phyloP scores from a whole-genome alignment of 306 rosid genomes.

The Lathyrus aphaca region DNA sequence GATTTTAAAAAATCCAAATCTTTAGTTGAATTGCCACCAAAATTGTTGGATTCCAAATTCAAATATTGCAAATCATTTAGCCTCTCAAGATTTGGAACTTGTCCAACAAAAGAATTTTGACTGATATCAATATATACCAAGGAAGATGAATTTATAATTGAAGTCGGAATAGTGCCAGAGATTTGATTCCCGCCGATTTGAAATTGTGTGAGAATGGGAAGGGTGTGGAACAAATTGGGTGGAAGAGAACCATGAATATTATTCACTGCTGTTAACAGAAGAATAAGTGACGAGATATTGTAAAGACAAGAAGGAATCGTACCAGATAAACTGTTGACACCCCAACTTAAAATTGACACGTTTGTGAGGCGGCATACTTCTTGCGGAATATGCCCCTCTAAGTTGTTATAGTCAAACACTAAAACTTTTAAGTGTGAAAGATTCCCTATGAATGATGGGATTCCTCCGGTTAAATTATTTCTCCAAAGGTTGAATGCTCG shows the following conservation, averaged over 20 bases:
- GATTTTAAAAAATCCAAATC: too few species aligned
- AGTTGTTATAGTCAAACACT: neutral
- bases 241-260: slow-evolving; percentile 39
- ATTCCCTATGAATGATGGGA: neutral
- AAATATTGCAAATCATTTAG: too few species aligned
- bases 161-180: too few species aligned
- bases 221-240: neutral
- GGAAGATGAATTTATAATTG: too few species aligned
- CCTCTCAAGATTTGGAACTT: too few species aligned
- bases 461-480: too few species aligned
- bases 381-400: neutral
- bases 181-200: too few species aligned
- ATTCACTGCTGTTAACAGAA: accelerated
- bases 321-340: neutral
- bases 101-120: too few species aligned
- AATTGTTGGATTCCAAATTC: too few species aligned
- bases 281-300: slow-evolving; percentile 4
- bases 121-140: neutral
- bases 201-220: too few species aligned
- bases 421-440: neutral
- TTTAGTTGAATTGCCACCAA: too few species aligned
- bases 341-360: accelerated
- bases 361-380: neutral
- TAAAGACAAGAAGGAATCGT: slow-evolving; percentile 14
- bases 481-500: neutral